Evolutionary conservation across 139 green algal genomes (phyloP).

Genomic region (Marvania coccoides): DNA sequence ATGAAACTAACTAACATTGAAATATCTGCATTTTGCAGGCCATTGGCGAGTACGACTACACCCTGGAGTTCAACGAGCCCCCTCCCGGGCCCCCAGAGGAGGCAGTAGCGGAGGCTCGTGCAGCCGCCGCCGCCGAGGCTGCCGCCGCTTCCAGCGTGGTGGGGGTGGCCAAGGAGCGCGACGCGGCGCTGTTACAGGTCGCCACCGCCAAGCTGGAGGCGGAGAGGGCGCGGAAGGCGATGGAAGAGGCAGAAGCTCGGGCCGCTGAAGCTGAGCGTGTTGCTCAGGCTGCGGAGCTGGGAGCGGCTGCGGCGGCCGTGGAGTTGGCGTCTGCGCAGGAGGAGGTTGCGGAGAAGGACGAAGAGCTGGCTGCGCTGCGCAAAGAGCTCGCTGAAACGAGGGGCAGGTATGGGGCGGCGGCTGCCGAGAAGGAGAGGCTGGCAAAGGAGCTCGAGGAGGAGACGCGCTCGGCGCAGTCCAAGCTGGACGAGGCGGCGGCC

Average conservation of each 20-base stretch:
- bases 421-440: background rate
- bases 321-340: background rate
- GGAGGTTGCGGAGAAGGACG: background rate
- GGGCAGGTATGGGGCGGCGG: background rate
- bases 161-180: background rate
- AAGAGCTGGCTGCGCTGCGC: background rate
- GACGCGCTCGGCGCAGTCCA: too few relatives aligned
- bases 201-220: background rate
- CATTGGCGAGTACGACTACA: slow-evolving; percentile 10
- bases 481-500: too few relatives aligned
- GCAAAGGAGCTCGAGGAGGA: background rate
- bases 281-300: background rate
- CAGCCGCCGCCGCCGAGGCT: background rate
- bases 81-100: background rate
- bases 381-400: background rate
- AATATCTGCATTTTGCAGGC: background rate
- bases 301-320: background rate
- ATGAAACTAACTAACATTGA: too few relatives aligned
- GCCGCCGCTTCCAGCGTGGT: background rate
- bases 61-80: slow-evolving; percentile 1
- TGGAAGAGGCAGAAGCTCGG: background rate
- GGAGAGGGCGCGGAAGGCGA: background rate
- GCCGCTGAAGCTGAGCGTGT: background rate
- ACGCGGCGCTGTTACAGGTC: background rate
- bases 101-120: background rate